Conservation (phyloP, 192 early-diverging fungal species). For the Kappamyces sp. region DNA sequence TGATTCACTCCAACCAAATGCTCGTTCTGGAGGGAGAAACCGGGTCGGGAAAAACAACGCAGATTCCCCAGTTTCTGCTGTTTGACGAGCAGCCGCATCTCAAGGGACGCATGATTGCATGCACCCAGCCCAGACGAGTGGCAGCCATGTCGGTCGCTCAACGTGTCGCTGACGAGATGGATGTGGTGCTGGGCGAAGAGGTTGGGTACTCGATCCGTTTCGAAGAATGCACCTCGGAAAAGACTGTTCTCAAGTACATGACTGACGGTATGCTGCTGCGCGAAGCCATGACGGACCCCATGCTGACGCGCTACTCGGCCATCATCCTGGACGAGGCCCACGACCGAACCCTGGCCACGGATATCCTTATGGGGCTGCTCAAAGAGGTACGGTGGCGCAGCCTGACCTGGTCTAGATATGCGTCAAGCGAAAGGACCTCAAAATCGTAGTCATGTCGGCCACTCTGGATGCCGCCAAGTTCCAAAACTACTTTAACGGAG, state of each 20-base stretch:
- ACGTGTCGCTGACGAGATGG: constrained; percentile 97
- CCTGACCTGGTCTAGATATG: constrained; percentile 43
- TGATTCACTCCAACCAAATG: constrained; percentile 91
- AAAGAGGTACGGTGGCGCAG: constrained; percentile 60
- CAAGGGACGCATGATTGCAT: constrained; percentile 89
- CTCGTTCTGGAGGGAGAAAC: constrained; percentile 96
- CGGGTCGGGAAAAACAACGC: constrained; percentile 97
- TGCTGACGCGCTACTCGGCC: constrained; percentile 81
- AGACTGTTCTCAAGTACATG: constrained; percentile 91
- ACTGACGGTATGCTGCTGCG: constrained; percentile 99
- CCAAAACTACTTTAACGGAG: constrained; percentile 96
- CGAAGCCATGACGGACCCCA: constrained; percentile 93
- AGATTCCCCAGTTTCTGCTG: constrained; percentile 94
- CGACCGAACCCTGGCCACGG: constrained; percentile 92
- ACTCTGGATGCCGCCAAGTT: constrained; percentile 98
- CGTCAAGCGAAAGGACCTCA: constrained; percentile 70
- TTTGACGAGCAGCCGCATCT: constrained; percentile 82
- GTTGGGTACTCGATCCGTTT: constrained; percentile 99
- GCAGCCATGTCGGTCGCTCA: constrained; percentile 99
- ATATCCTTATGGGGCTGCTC: constrained; percentile 97
- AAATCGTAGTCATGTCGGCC: constrained; percentile 94
- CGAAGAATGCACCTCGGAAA: constrained; percentile 82
- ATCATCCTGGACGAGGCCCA: constrained; percentile 98
- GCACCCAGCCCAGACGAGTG: constrained; percentile 97
- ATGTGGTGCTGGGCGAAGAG: constrained; percentile 85